Evolutionary conservation across 306 rosid genomes (phyloP), one percentile per base, ranked within the genome.

Genomic region (Cajanus cajan): DNA sequence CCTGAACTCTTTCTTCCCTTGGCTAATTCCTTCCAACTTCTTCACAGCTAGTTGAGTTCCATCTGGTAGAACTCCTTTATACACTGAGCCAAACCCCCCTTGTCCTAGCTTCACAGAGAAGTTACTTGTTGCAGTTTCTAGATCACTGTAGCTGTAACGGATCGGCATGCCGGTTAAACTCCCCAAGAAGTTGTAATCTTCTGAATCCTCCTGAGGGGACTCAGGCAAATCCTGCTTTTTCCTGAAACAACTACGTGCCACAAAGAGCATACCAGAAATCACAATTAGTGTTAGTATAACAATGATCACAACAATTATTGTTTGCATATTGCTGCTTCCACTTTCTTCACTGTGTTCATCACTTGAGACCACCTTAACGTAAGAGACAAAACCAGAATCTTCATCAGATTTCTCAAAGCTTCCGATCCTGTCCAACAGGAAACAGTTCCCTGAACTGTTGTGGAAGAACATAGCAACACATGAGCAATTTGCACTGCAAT

Each of bases 401-500:
- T 34, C 2, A 10, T 21, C 43, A 22, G 78, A 71, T 41, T 77
- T 79, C 67, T 83, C 47, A 7, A 61, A 71, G 64, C 83, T 87
- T 63, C 57, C 73, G 28, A 72, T 11, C 33, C 71, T 40, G 21
- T 89, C 92, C 41, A 89, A 80, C 37, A 81, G 77, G 73, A 83
- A 89, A 63, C 97, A 91, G 33, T 82, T 78, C 34, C 94, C 85
- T 18, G 91, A 80, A 44, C 76, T 84, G 73, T 13, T 88, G 47
- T 91, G 80, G 74, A 85, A 89, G 92, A 91, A 91, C 82, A 89
- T 0, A 15, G 89, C 94, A 22, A 85, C 86, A 71, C 92, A 92
- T 14, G 91, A 87, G 79, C 97, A 90, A 73, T 88, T 87, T 7
- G 75, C 77, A 66, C 48, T 72, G 82, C 94, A 90, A 52, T 88